These are phyloP conservation scores for Botryobasidium botryosum DNA, from an alignment of 768 basidiomycete genomes.

Conservation along the genomic window DNA sequence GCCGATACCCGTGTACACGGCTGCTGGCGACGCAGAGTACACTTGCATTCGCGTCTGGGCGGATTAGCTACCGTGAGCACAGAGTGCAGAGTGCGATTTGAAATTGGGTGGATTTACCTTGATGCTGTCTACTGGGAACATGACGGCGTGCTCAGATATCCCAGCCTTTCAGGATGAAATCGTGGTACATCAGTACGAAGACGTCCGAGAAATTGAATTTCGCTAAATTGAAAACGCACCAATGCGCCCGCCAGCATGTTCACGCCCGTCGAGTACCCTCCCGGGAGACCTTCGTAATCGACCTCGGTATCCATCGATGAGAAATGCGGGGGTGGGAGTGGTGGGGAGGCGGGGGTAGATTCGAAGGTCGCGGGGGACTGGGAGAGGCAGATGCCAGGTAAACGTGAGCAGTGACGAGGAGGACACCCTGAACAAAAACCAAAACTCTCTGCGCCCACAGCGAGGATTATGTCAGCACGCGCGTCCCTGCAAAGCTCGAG, in stretches of 20 bases:
- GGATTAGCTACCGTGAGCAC: too few species aligned
- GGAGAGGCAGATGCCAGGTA: too few species aligned
- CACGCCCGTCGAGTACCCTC: conserved; percentile 68
- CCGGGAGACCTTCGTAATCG: conserved; percentile 50
- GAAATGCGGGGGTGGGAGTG: too few species aligned
- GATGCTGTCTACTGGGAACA: conserved; percentile 97
- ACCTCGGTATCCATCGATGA: conserved; percentile 34
- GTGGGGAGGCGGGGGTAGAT: too few species aligned
- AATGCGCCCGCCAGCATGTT: conserved; percentile 96
- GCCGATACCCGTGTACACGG: conserved; percentile 76
- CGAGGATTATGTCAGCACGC: too few species aligned
- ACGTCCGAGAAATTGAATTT: conserved; percentile 3
- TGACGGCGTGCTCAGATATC: conserved; percentile 96
- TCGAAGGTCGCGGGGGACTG: too few species aligned
- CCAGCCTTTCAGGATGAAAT: conserved; percentile 78
- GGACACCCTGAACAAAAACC: too few species aligned
- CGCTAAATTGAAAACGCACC: conserved; percentile 33
- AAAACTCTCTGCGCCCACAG: too few species aligned
- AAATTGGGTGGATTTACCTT: conserved; percentile 73
- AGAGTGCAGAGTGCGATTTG: too few species aligned
- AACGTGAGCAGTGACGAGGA: too few species aligned
- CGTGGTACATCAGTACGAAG: background rate
- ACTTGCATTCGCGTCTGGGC: conserved; percentile 99
- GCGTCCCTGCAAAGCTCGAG: too few species aligned
- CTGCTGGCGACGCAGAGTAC: conserved; percentile 68